These are phyloP conservation scores for Cerrena zonata DNA, from an alignment of 1,284 basidiomycete species.

Conservation along the genomic window DNA sequence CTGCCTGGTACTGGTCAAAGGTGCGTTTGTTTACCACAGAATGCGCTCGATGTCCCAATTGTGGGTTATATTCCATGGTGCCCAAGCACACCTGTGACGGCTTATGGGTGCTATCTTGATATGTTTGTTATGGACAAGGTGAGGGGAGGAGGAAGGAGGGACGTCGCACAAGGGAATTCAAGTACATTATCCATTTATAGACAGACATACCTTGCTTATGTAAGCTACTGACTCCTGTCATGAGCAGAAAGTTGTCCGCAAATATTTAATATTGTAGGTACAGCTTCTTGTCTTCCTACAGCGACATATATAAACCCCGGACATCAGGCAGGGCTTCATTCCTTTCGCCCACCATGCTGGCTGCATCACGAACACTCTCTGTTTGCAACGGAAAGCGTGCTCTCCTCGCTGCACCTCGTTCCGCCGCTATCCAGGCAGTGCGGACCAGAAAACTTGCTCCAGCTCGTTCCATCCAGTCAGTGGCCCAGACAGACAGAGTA, in stretches of 20 bases:
- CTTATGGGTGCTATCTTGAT: too few species aligned
- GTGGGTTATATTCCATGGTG: too few species aligned
- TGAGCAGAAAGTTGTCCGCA: too few species aligned
- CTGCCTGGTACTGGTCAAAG: background rate
- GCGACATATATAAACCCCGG: background rate
- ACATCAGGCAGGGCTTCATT: background rate
- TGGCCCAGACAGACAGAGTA: conserved; percentile 58
- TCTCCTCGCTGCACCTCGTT: conserved; percentile 42
- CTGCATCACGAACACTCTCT: conserved; percentile 17
- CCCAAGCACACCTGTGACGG: too few species aligned
- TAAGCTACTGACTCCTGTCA: too few species aligned
- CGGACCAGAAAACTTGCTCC: conserved; percentile 27
- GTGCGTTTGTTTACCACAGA: too few species aligned
- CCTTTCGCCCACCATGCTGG: conserved; percentile 17
- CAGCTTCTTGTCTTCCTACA: background rate
- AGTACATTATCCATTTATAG: too few species aligned
- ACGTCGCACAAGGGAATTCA: too few species aligned
- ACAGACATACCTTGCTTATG: too few species aligned
- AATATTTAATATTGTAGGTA: too few species aligned
- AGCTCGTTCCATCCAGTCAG: conserved; percentile 42
- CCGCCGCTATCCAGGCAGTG: conserved; percentile 37
- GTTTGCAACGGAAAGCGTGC: conserved; percentile 22
- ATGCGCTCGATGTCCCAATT: too few species aligned
- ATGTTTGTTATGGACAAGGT: too few species aligned
- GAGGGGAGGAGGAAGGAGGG: background rate